Evolutionary conservation across 164 flowering plant species (phyloP).

Genomic region (Aristolochia contorta): DNA sequence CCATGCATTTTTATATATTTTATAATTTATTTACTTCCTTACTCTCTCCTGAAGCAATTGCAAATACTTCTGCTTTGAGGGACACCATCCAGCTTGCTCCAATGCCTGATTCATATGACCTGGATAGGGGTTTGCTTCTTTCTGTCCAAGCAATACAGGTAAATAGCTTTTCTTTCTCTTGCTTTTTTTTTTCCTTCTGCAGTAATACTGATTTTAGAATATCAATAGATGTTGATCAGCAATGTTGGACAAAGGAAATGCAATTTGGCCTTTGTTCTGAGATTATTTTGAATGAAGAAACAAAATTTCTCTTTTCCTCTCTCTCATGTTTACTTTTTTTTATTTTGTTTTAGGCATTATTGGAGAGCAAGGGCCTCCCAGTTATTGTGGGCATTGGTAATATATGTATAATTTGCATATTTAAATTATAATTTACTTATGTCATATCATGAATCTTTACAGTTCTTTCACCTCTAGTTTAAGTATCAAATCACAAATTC

Average conservation of each 20-base stretch:
- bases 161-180: not conserved
- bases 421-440: not conserved
- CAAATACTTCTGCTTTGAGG: constrained; percentile 92
- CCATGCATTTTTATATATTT: not conserved
- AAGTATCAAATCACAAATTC: no score
- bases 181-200: not conserved
- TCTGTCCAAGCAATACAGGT: constrained; percentile 99
- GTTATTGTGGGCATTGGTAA: constrained; percentile 97
- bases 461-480: no score
- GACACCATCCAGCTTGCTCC: constrained; percentile 75
- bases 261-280: no score
- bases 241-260: not conserved
- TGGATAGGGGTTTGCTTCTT: constrained; percentile 94
- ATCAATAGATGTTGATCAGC: not conserved
- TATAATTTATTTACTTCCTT: constrained; percentile 15
- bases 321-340: constrained; percentile 3
- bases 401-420: not conserved
- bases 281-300: no score
- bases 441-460: not conserved
- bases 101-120: constrained; percentile 90
- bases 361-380: constrained; percentile 92
- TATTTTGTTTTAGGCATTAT: constrained; percentile 73
- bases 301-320: no score
- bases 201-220: not conserved
- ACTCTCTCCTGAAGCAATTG: constrained; percentile 65